Base-by-base conservation (phyloP, 768 basidiomycete genomes). In the Royoungia palumana region DNA sequence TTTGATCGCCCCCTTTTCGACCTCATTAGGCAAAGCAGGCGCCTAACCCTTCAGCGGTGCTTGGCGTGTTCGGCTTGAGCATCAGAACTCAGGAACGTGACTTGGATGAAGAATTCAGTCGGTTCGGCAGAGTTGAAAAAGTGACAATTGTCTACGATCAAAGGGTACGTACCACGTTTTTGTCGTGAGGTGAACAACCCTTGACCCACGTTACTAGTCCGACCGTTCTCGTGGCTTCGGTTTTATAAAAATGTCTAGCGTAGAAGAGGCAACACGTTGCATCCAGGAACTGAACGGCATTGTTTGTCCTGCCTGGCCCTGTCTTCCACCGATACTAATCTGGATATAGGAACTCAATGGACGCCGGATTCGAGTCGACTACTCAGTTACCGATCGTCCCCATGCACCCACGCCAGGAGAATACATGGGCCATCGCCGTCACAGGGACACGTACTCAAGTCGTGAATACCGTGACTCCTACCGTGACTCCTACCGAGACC, bases 21-120 rank as follows among this genome's bases (percentile, higher is more conserved):
- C 47, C 72, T 78, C 54, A 79, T 66, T 49, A 56, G 36, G 63
- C 65, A 54, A 68, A 76, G 75, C 79, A 91, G 89, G 87, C 87
- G 58, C 90, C 91, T 41, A 87, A 85, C 67, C 89, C 93, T 19
- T 86, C 88, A 59, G 85, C 78, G 52, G 93, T 95, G 27, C 77
- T 99, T 53, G 95, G 95, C 49, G 93, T 97, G n/a, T 99, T 98
- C 57, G 95, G 95, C n/a, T 73, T 98, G 35, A 94, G 92, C 59
- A 95, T 99, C 48, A 82, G 94, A 46, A 97, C 95, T 4, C 80
- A 85, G 46, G 95, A 99, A 64, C 81, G 89, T 35, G 95, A 98
- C 65, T 74, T 99, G 41, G 92, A 97, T 56, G 90, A 95, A 56
- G 94, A 96, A 68, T 98, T 99, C 59, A 81, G 75, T 59, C 80